Percentiles rank a stretch among this genome's conserved stretches.
These are phyloP conservation scores for Aristolochia contorta DNA, from an alignment of 164 flowering plant genomes.

Conservation along the genomic window DNA sequence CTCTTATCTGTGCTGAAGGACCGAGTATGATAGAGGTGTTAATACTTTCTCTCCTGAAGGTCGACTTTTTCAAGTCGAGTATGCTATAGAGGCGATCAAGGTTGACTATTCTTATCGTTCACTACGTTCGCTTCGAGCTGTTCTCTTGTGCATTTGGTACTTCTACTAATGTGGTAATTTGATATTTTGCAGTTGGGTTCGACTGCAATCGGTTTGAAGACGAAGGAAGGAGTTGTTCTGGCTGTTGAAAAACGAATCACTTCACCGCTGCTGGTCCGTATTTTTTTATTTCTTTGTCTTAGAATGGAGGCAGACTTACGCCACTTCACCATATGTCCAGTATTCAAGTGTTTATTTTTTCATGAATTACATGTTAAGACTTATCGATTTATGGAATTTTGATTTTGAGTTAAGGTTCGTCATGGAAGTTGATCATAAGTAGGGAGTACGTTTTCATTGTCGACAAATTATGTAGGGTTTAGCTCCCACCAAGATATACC, in stretches of 20 bases:
- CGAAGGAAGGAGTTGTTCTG: conserved; percentile 94
- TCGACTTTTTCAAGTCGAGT: conserved; percentile 88
- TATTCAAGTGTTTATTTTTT: too few relatives aligned
- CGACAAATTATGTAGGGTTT: too few relatives aligned
- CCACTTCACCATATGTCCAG: too few relatives aligned
- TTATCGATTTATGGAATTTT: too few relatives aligned
- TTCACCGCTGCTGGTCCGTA: conserved; percentile 77
- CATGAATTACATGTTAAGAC: too few relatives aligned
- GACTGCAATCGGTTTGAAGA: conserved; percentile 89
- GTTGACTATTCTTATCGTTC: conserved; percentile 16
- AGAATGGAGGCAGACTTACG: too few relatives aligned
- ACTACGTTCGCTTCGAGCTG: too few relatives aligned
- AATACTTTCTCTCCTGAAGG: conserved; percentile 99
- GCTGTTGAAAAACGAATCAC: conserved; percentile 98
- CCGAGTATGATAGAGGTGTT: conserved; percentile 98
- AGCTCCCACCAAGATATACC: too few relatives aligned
- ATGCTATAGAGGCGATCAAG: conserved; percentile 98
- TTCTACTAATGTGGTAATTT: not conserved
- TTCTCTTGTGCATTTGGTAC: too few relatives aligned
- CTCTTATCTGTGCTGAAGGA: conserved; percentile 29
- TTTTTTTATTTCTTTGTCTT: not conserved
- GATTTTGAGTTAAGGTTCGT: too few relatives aligned
- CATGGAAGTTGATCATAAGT: too few relatives aligned
- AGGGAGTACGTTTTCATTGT: too few relatives aligned
- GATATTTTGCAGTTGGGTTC: conserved; percentile 64